Evolutionary conservation across 306 rosid genomes (phyloP), one percentile per base, ranked within the genome.

Genomic region (Hippophae tibetana): DNA sequence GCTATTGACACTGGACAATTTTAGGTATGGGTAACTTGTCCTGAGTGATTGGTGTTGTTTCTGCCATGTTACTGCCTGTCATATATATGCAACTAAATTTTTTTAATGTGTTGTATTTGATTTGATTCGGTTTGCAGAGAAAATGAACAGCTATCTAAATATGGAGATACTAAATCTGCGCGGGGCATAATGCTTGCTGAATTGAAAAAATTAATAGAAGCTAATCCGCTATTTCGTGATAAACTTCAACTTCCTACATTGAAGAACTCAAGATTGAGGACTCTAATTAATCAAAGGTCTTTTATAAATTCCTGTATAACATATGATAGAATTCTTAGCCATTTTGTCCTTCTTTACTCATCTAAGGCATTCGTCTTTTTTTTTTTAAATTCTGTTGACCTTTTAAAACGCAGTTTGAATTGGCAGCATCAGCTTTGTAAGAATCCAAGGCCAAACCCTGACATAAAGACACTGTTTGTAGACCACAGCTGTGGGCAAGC

Each of bases 361-460:
- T 31, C 38, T 31, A 31, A 31, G 38, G 38, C 5, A 31, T 31
- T 31, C 38, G 38, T 31, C 38, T 31, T 2, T 31, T 67, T 60
- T 42, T 66, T 67, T 62, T 57, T 7, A 38, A 9, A 38, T 50
- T 45, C 53, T 54, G 42, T 53, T 31, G 52, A 45, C 72, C 58
- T 48, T 66, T 63, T 9, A 46, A 57, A 52, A 70, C 73, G 82
- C 90, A 93, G 99, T 76, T 84, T 93, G 76, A 93, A 93, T 65
- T 93, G 99, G 99, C 99, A 93, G 78, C 99, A 93, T 80, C 99
- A 93, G 70, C 99, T 93, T 66, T 93, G 99, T 76, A 93, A 93
- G 90, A 93, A 82, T 64, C 99, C 99, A 41, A 84, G 97, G 81
- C 68, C 99, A 51, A 93, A 93, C 57, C 99, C 99, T 72, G 97